Evolutionary conservation across 306 rosid species (phyloP), one percentile per base, ranked within the genome.

Genomic region (Sphenostylis stenocarpa): DNA sequence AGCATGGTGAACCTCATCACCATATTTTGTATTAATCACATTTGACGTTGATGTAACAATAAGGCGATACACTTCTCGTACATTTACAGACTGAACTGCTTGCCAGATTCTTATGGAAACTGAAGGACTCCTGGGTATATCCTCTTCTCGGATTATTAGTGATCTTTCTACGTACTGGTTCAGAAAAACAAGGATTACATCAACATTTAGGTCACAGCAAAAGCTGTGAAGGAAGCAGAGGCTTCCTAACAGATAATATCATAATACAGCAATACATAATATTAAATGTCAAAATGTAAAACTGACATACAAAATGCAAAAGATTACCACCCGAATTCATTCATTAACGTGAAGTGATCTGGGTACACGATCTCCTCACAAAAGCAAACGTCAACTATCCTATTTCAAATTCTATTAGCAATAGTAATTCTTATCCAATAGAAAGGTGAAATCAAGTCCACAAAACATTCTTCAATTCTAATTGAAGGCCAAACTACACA

Each of bases 121-220:
- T 75, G 88, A 82, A 71, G 84, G 84, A 48, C 24, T 84, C 74
- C 78, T 83, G 0, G 91, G 67, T 24, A 39, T 77, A 82, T 80
- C 74, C 70, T 44, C 84, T 45, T 83, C 93, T 86, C 77, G 87
- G 77, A 87, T 51, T 62, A 92, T 87, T 78, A 92, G 81, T 73
- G 74, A 76, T 86, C 90, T 95, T 88, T 92, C 97, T 14, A 89
- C 83, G 66, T 95, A 95, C 99, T 95, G 79, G 45, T 83, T 41
- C 71, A 75, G 75, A 58, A 66, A 49, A 74, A 73, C 63, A 80
- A 13, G 33, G 26, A 65, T 70, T 72, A 85, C 57, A 62, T 52
- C 72, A 36, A 48, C 70, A 69, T 29, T 72, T 47, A 73, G 31
- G 34, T 31, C 47, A 23, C 21, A 43, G 68, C 34, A 80, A 56